These are phyloP conservation scores for Parsonsia alboflavescens DNA, from an alignment of 257 asterid species.

Conservation along the genomic window DNA sequence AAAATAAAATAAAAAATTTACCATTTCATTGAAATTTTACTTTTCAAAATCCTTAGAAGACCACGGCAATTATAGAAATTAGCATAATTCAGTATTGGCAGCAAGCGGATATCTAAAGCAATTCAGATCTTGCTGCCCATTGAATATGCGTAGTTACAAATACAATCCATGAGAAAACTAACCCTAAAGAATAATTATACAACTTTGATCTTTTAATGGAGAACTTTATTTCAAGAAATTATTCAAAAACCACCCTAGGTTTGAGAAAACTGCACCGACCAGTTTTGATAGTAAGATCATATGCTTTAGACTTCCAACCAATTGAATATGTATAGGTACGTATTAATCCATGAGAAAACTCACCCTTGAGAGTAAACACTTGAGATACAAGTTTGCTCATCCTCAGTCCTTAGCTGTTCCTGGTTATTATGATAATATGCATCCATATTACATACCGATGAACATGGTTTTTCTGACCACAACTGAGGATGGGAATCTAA, in stretches of 20 bases:
- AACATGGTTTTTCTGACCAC: constrained; percentile 44
- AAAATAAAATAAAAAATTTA: no score
- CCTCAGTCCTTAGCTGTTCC: constrained; percentile 41
- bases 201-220: not conserved
- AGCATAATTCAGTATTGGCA: not conserved
- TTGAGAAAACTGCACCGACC: not conserved
- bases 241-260: not conserved
- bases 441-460: constrained; percentile 41
- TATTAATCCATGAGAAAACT: constrained; percentile 20
- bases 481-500: constrained; percentile 37
- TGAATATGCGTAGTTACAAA: not conserved
- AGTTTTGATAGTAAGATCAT: not conserved
- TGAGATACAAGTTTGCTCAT: constrained; percentile 46
- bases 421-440: constrained; percentile 30
- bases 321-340: not conserved
- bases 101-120: not conserved
- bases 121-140: constrained; percentile 1
- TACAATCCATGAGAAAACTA: not conserved
- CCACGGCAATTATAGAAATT: not conserved
- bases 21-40: not conserved
- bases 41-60: not conserved
- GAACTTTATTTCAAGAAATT: not conserved
- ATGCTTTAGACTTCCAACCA: constrained; percentile 7
- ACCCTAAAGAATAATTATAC: not conserved
- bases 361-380: constrained; percentile 71